Percentiles rank a stretch among this genome's conserved stretches.
Conservation (phyloP, 345 rosid genomes). For the Lumnitzera littorea region DNA sequence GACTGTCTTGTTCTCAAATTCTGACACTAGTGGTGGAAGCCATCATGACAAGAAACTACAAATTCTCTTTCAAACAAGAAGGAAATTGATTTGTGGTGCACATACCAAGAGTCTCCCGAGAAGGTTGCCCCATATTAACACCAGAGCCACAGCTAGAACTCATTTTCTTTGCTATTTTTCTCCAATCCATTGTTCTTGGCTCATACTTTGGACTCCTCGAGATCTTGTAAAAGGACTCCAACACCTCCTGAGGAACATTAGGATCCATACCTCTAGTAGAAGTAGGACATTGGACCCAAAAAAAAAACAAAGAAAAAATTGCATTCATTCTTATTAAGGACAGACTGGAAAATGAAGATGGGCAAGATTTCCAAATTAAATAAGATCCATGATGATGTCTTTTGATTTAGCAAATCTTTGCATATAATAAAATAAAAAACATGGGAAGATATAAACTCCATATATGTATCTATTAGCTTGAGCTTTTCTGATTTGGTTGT, state of each 20-base stretch:
- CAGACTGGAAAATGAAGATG: too few species aligned
- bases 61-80: not conserved
- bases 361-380: too few species aligned
- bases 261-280: constrained; percentile 25
- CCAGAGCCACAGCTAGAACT: constrained; percentile 48
- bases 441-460: too few species aligned
- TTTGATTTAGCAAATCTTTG: too few species aligned
- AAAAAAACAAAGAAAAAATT: not conserved
- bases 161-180: constrained; percentile 75
- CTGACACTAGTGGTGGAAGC: too few species aligned
- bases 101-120: constrained; percentile 34
- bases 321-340: too few species aligned
- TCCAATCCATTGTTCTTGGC: constrained; percentile 79
- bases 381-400: too few species aligned
- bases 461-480: too few species aligned
- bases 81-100: constrained; percentile 3
- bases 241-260: constrained; percentile 68
- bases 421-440: too few species aligned
- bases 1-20: too few species aligned
- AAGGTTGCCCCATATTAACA: constrained; percentile 31
- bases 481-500: too few species aligned
- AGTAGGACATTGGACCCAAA: constrained; percentile 32
- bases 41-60: not conserved
- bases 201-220: constrained; percentile 56
- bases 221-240: constrained; percentile 73